phyloP scores from a whole-genome alignment of 75 land plant species.

The Ceratopteris richardii region DNA sequence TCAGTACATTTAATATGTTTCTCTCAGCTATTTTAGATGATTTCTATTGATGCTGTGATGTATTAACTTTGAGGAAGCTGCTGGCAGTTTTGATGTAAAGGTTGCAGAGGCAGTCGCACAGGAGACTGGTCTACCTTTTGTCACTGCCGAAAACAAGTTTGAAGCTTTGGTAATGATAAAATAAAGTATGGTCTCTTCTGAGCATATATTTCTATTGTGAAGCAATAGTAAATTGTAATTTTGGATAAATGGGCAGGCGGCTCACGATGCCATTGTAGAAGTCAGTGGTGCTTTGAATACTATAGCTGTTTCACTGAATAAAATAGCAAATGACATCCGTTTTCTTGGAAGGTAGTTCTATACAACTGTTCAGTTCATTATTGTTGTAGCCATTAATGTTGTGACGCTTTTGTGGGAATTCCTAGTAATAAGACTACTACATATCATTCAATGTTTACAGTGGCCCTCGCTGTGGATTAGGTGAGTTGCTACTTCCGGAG shows the following conservation, averaged over 20 bases:
- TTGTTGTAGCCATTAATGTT: not conserved
- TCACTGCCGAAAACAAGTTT: slow-evolving; percentile 96
- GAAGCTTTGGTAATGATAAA: slow-evolving; percentile 89
- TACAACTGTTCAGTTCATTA: not conserved
- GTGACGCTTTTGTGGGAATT: too few relatives aligned
- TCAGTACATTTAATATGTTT: too few relatives aligned
- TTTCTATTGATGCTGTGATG: too few relatives aligned
- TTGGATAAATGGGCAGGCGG: slow-evolving; percentile 66
- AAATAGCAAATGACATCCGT: slow-evolving; percentile 94
- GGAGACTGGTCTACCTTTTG: slow-evolving; percentile 83
- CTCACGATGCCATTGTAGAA: slow-evolving; percentile 99
- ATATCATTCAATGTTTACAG: too few relatives aligned
- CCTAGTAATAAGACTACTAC: too few relatives aligned
- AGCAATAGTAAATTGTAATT: too few relatives aligned
- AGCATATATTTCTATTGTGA: too few relatives aligned
- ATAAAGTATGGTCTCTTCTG: not conserved
- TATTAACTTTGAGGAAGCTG: too few relatives aligned
- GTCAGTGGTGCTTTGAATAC: slow-evolving; percentile 96
- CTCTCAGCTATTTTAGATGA: too few relatives aligned
- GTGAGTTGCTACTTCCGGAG: slow-evolving; percentile 89
- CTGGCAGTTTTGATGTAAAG: slow-evolving; percentile 79
- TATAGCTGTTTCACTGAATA: slow-evolving; percentile 79
- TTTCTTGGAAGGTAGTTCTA: slow-evolving; percentile 76
- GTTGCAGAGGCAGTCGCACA: slow-evolving; percentile 90
- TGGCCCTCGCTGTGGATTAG: slow-evolving; percentile 99